Conservation (phyloP, 257 asterid genomes). For the Plantago elongata region DNA sequence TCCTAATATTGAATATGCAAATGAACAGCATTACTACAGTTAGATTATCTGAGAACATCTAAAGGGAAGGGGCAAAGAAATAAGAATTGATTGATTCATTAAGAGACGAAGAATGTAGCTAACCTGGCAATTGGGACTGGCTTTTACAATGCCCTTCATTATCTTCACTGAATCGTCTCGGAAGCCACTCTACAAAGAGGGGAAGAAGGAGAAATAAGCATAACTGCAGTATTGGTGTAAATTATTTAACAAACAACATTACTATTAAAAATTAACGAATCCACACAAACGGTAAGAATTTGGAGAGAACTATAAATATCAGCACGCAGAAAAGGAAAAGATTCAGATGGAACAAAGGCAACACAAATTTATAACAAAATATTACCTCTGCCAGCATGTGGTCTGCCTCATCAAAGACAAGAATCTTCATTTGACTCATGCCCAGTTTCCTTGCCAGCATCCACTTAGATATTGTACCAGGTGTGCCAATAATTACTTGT, state of each 20-base stretch:
- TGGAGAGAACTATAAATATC: not conserved
- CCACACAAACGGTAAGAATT: conserved; percentile 6
- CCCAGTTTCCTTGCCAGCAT: conserved; percentile 60
- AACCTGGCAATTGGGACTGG: conserved; percentile 71
- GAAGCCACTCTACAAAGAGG: conserved; percentile 65
- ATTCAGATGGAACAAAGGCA: conserved; percentile 9
- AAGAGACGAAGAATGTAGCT: conserved; percentile 19
- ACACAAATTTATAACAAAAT: conserved; percentile 1
- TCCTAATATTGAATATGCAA: too few species aligned
- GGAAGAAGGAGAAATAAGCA: conserved; percentile 12
- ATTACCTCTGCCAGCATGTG: conserved; percentile 90
- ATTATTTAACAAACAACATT: conserved; percentile 4
- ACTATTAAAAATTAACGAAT: not conserved
- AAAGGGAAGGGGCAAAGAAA: too few species aligned
- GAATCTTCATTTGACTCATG: conserved; percentile 70
- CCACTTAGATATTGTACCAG: conserved; percentile 84
- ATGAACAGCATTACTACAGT: too few species aligned
- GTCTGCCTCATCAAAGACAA: conserved; percentile 96
- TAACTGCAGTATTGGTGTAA: not conserved
- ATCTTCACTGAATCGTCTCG: conserved; percentile 65
- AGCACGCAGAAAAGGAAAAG: not conserved
- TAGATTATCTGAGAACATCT: too few species aligned
- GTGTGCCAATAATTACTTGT: conserved; percentile 92
- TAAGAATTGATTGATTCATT: too few species aligned
- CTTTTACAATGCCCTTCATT: conserved; percentile 55